These are phyloP conservation scores for Dryadomyces sulphureus DNA, from an alignment of 2,329 filamentous ascomycete species.

Conservation along the genomic window DNA sequence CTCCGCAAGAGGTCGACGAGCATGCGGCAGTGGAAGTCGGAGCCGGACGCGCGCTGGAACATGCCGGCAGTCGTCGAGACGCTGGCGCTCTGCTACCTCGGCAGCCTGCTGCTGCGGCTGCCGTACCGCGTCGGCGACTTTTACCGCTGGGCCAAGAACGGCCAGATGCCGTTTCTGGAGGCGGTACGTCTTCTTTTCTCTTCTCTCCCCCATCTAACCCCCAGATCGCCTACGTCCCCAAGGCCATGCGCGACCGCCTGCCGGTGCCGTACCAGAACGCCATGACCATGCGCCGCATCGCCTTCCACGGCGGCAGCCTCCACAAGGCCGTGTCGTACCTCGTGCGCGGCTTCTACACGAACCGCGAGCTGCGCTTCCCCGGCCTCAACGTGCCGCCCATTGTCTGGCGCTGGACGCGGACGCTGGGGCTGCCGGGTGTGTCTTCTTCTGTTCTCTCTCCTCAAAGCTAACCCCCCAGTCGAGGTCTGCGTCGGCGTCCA, in stretches of 20 bases:
- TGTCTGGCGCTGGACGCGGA: conserved; percentile 53
- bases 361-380: conserved; percentile 59
- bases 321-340: conserved; percentile 50
- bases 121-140: conserved; percentile 66
- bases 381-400: conserved; percentile 55
- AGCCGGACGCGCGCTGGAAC: conserved; percentile 32
- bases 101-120: conserved; percentile 56
- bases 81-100: conserved; percentile 67
- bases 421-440: conserved; percentile 54
- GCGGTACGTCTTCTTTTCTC: conserved; percentile 31
- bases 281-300: conserved; percentile 35
- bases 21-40: conserved; percentile 28
- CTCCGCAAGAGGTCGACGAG: conserved; percentile 12
- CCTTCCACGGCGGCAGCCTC: conserved; percentile 40
- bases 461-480: conserved; percentile 31
- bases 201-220: background rate
- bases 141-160: conserved; percentile 48
- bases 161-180: conserved; percentile 57
- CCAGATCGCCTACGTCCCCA: conserved; percentile 43
- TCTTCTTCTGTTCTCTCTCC: conserved; percentile 17
- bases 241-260: conserved; percentile 49
- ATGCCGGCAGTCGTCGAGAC: conserved; percentile 60
- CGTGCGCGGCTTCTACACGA: conserved; percentile 45
- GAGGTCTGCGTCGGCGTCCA: conserved; percentile 48
- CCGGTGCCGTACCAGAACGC: conserved; percentile 44